These are phyloP conservation scores for Hyaloperonospora arabidopsidis DNA, from an alignment of 352 stramenopile species.

Conservation along the genomic window DNA sequence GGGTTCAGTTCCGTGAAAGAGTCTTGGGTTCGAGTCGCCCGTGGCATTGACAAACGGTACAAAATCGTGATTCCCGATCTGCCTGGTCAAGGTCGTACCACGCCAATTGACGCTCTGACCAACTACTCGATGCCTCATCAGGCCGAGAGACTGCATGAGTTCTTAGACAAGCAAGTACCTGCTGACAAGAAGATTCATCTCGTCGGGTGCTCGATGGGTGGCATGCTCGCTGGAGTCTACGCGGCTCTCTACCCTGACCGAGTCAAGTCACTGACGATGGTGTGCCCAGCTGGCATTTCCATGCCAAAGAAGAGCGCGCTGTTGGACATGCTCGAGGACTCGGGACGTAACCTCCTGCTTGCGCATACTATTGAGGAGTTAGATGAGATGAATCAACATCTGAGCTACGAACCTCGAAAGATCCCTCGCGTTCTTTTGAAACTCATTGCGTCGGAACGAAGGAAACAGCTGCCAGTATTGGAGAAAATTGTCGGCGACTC, in stretches of 20 bases:
- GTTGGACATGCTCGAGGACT: constrained; percentile 46
- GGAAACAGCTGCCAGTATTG: constrained; percentile 45
- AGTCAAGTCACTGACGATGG: constrained; percentile 52
- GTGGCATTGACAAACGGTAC: constrained; percentile 40
- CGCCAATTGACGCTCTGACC: constrained; percentile 29
- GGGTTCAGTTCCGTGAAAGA: constrained; percentile 65
- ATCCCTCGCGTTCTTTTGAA: constrained; percentile 32
- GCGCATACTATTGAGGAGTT: constrained; percentile 50
- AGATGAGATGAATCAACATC: constrained; percentile 40
- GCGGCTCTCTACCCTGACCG: constrained; percentile 42
- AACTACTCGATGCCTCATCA: constrained; percentile 48
- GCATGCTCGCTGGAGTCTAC: constrained; percentile 61
- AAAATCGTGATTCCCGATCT: constrained; percentile 55
- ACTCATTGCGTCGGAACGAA: constrained; percentile 34
- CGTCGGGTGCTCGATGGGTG: constrained; percentile 65
- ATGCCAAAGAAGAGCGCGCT: constrained; percentile 60
- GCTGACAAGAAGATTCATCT: constrained; percentile 51
- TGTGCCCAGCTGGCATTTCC: constrained; percentile 58
- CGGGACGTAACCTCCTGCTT: constrained; percentile 55
- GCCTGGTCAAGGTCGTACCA: constrained; percentile 52
- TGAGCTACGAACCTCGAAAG: constrained; percentile 24
- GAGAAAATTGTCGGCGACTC: constrained; percentile 53
- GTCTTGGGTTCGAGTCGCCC: constrained; percentile 47
- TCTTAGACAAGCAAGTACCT: constrained; percentile 41
- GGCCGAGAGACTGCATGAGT: constrained; percentile 41